Base-by-base conservation (phyloP, 2,329 filamentous ascomycete species). In the Claviceps sp. region DNA sequence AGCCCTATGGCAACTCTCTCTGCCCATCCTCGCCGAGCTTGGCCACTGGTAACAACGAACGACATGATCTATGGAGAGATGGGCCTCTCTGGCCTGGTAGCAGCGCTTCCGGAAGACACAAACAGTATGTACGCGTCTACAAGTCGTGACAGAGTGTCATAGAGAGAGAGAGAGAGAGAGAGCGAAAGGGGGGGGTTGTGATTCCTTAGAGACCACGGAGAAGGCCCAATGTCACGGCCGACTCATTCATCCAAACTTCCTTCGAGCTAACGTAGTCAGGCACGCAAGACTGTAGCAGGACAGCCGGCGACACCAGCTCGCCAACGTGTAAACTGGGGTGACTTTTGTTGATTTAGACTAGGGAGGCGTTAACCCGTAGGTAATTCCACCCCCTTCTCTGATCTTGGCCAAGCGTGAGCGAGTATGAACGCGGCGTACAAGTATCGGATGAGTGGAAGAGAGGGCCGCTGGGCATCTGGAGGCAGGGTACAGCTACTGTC, bases 351-450 rank as follows among this genome's bases (percentile, higher is more conserved):
- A 40, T 40, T 45, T 50, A 52, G 50, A 50, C 50, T 30, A 49
- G 50, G 41, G 50, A 37, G 26, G 18, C 43, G 13, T 52, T 34
- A 37, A 38, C 37, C 47, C 40, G 26, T 54, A 13, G 22, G 47
- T 37, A 47, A 47, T 37, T 18, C 43, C 48, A 47, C 43, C 51
- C 51, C 20, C 16, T 50, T 48, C 38, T 47, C 40, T 34, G 45
- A 40, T 22, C 38, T 37, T 37, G 50, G 26, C 43, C 37, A 47
- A 50, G 42, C 50, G 47, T 30, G 43, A 52, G 43, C 37, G 53
- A 54, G 44, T 11, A 50, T 43, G 38, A 54, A 50, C 26, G 52
- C 50, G 50, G 52, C 50, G 52, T 52, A 48, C 47, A 50, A 50
- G 52, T 53, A 45, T 50, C 51, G 45, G 44, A 50, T 24, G 48